phyloP scores from a whole-genome alignment of 495 filamentous ascomycete genomes.

The Aspergillus conjunctus region DNA sequence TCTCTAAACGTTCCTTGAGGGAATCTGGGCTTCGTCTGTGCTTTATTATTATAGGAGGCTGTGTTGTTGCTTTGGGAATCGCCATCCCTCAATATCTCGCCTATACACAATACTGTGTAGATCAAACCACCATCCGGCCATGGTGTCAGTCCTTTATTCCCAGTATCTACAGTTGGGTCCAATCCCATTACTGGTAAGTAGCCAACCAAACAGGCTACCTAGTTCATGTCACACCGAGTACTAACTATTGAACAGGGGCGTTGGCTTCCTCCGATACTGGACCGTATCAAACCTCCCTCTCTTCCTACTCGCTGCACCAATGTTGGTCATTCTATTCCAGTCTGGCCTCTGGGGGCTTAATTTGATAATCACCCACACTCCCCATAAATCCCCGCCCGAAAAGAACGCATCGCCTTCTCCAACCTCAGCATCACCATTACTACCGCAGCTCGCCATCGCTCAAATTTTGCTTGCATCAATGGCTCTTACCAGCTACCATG shows the following conservation, averaged over 20 bases:
- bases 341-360: slow-evolving; percentile 59
- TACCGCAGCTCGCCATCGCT: slow-evolving; percentile 57
- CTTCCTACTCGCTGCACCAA: slow-evolving; percentile 79
- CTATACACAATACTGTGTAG: slow-evolving; percentile 69
- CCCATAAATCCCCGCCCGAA: slow-evolving; percentile 10
- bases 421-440: slow-evolving; percentile 52
- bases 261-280: slow-evolving; percentile 91
- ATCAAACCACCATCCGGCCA: slow-evolving; percentile 46
- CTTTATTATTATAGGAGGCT: slow-evolving; percentile 63
- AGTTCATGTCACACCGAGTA: not conserved
- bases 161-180: slow-evolving; percentile 90
- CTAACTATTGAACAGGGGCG: slow-evolving; percentile 63
- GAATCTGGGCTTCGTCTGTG: slow-evolving; percentile 47
- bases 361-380: slow-evolving; percentile 19
- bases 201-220: not conserved
- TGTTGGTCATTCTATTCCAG: slow-evolving; percentile 65
- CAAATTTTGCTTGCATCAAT: slow-evolving; percentile 73
- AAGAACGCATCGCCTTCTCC: slow-evolving; percentile 25
- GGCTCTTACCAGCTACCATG: slow-evolving; percentile 76
- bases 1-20: slow-evolving; percentile 32
- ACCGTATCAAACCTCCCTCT: slow-evolving; percentile 82
- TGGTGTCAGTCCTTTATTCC: slow-evolving; percentile 77
- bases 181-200: slow-evolving; percentile 82
- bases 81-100: slow-evolving; percentile 74
- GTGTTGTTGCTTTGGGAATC: slow-evolving; percentile 65